Percentiles rank a stretch among this genome's conserved stretches.
Evolutionary conservation across 768 basidiomycete genomes (phyloP).

Genomic region (Pholiota conissans): DNA sequence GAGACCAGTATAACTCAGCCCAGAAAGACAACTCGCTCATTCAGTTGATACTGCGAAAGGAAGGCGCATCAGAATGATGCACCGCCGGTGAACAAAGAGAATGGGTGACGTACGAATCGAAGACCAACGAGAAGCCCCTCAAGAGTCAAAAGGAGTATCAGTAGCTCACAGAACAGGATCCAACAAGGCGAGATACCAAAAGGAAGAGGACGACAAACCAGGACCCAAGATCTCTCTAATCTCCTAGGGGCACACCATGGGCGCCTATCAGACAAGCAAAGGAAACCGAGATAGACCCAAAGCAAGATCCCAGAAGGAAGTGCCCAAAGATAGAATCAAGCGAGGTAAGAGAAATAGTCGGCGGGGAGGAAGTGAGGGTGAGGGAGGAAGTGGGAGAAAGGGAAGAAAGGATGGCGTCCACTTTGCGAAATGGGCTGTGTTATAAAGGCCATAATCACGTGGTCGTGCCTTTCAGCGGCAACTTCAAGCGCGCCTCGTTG

Average conservation of each 20-base stretch:
- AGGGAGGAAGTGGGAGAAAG: background rate
- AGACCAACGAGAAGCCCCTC: background rate
- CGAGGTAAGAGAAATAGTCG: background rate
- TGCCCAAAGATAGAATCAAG: no score
- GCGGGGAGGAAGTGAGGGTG: background rate
- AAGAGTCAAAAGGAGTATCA: background rate
- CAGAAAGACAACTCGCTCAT: background rate
- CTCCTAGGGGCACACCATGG: background rate
- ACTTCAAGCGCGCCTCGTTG: background rate
- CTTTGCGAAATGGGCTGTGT: background rate
- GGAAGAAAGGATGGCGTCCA: background rate
- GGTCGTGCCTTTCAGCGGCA: background rate
- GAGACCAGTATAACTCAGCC: background rate
- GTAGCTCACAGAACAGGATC: background rate
- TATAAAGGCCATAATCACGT: background rate
- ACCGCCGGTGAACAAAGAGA: background rate
- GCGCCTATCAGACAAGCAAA: background rate
- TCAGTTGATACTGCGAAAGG: no score
- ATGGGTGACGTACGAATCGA: background rate
- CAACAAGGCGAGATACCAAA: background rate
- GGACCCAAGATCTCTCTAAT: background rate
- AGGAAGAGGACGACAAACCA: background rate
- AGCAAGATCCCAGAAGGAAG: background rate
- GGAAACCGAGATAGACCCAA: background rate
- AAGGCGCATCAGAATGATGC: background rate